phyloP scores from a whole-genome alignment of 2,329 filamentous ascomycete genomes.

The Penicillium psychrosexuale region DNA sequence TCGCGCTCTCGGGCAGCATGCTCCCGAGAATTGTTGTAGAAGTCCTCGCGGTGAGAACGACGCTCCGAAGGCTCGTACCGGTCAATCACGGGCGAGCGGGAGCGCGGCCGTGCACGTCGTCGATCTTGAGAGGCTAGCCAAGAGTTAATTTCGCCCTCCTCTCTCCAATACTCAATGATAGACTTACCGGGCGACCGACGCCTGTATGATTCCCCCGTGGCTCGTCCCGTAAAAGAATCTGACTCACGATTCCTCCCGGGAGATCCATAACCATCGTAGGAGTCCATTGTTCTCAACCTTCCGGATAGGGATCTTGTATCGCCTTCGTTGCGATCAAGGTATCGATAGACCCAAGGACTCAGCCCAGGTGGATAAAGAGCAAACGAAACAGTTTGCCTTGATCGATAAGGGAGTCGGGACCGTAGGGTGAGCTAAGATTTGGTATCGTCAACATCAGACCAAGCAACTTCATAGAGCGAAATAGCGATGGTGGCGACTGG shows the following conservation, averaged over 20 bases:
- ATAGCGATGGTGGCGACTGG: constrained; percentile 21
- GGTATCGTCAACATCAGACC: constrained; percentile 40
- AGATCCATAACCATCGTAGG: constrained; percentile 47
- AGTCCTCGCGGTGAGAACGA: constrained; percentile 55
- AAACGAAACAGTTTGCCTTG: neutral
- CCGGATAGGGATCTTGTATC: neutral
- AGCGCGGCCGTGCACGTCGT: constrained; percentile 50
- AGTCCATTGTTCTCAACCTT: constrained; percentile 39
- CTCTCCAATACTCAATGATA: neutral
- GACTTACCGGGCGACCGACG: constrained; percentile 49
- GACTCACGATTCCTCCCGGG: constrained; percentile 44
- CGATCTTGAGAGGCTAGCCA: constrained; percentile 40
- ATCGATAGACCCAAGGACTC: neutral
- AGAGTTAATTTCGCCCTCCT: neutral
- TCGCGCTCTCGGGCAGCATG: constrained; percentile 53
- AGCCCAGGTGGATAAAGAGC: neutral
- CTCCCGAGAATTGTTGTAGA: constrained; percentile 48
- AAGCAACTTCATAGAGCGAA: constrained; percentile 22
- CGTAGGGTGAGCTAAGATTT: constrained; percentile 34
- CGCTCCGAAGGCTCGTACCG: constrained; percentile 59
- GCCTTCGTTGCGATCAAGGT: neutral
- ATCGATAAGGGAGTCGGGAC: constrained; percentile 1
- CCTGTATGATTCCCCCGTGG: constrained; percentile 41
- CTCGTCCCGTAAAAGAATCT: constrained; percentile 37
- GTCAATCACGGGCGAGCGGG: constrained; percentile 63